Base-by-base conservation (phyloP, 306 rosid genomes). In the Pterocarpus macrocarpus region DNA sequence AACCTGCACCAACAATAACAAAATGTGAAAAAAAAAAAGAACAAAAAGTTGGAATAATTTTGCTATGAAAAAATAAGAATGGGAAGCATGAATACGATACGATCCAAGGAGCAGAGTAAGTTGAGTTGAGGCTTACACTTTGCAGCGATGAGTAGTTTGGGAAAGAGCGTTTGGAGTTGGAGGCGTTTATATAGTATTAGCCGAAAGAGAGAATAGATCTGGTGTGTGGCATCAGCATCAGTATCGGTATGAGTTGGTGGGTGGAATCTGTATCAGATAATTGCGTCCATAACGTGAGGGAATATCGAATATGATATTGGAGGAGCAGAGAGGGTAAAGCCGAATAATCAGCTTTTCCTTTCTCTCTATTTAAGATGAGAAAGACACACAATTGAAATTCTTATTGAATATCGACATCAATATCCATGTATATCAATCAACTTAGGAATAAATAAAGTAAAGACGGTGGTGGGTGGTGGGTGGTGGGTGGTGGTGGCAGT, bases 1-100 rank as follows among this genome's bases (percentile, higher is more conserved):
- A 39, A 64, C 81, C 87, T 89, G 77, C 81, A 86, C 34, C 75
- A 65, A 79, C 28, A 47, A 78, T 36, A 17, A 53, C 43, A 47
- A 41, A 30, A 39, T 7, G 2, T 2, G 4, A 43, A 30, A 41
- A 30, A 30, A 41, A 30, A 12, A 4, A 22, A 1, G 28, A 22
- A 22, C 28, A 39, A 57, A 32, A 10, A 41, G 45, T 8, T n/a
- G 4, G 6, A 1, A 44, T 28, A 5, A 39, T 22, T 58, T 28
- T 55, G 41, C 32, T 41, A 41, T 14, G 4, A 43, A 69, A 67
- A 8, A 44, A 28, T 10, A 16, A 55, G 45, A 30, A 50, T 7
- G 8, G n/a, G 34, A n/a, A 69, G 5, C 6, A n/a, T 4, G 17
- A 53, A 67, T 44, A 12, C 17, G 50, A 34, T 62, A 53, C 28